Evolutionary conservation across 1,284 basidiomycete species (phyloP), one percentile per base, ranked within the genome.

Genomic region (Tilletiaria anomala): DNA sequence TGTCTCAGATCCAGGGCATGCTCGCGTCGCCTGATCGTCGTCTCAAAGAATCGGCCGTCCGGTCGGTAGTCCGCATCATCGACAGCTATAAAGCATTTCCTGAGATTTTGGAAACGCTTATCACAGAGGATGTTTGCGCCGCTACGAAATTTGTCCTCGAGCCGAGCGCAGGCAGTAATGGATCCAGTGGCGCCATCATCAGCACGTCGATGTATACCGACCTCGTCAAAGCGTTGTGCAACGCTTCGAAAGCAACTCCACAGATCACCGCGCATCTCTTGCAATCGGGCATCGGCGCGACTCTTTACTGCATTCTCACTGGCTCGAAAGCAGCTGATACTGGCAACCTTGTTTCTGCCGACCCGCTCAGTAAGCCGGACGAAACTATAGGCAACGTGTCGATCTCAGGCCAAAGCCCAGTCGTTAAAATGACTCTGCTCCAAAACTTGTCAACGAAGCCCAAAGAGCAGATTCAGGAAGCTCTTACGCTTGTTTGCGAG

Each of bases 381-480:
- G 47, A 44, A 19, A 35, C 16, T n/a, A 33, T 32, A 6, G n/a
- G 14, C 21, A 32, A 14, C 24, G 50, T 53, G 4, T 47, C 48
- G 2, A 43, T 44, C 8, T 32, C 31, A 1, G 43, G 41, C 39
- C 32, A 22, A 6, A 26, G 29, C 12, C 36, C 48, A 5, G 41
- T 55, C 21, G 53, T 60, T 1, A 31, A 96, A 66, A 89, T 96
- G 84, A 83, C 85, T 5, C 84, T 97, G 24, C 84, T 96, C 77
- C 86, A 96, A 70, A 96, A 91, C 65, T 72, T 97, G 24, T 87
- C 88, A 0, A 87, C 94, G 67, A 76, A 88, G 29, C 84, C 91
- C 8, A 96, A 96, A 70, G 91, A 96, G 53, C 58, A 63, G 45
- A 51, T 65, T 6, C 58, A 61, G 19, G 61, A 63, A 39, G 58